Conservation (phyloP, 768 basidiomycete species). For the Tephrocybe sp. region DNA sequence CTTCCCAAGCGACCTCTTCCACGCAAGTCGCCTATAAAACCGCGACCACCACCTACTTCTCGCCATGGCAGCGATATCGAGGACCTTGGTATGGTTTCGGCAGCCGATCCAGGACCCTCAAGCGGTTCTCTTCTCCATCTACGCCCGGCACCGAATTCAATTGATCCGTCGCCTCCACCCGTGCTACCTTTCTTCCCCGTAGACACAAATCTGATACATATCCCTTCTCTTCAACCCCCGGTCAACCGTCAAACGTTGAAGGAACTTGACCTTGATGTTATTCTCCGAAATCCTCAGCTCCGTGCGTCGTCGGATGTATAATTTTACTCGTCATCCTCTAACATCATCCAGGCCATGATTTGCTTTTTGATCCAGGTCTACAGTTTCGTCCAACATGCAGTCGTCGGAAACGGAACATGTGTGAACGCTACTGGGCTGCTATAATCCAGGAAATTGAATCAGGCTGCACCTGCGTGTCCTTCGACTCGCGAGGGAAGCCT, state of each 20-base stretch:
- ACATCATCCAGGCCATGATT: slow-evolving; percentile 66
- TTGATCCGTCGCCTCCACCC: slow-evolving; percentile 27
- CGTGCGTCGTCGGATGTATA: slow-evolving; percentile 54
- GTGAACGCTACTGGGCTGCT: slow-evolving; percentile 85
- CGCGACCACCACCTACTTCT: slow-evolving; percentile 23
- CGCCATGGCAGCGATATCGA: slow-evolving; percentile 40
- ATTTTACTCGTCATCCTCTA: slow-evolving; percentile 13
- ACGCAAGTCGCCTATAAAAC: slow-evolving; percentile 19
- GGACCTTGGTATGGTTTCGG: slow-evolving; percentile 43
- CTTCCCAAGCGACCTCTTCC: slow-evolving; percentile 18
- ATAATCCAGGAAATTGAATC: slow-evolving; percentile 72
- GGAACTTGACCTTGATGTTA: slow-evolving; percentile 82
- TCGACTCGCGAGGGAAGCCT: slow-evolving; percentile 59
- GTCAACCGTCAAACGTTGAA: slow-evolving; percentile 83
- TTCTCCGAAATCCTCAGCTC: slow-evolving; percentile 87
- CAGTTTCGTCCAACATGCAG: slow-evolving; percentile 80
- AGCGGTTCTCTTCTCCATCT: slow-evolving; percentile 40
- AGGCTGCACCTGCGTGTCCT: slow-evolving; percentile 84
- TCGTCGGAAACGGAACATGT: slow-evolving; percentile 65
- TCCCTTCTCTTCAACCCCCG: slow-evolving; percentile 69
- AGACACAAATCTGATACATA: slow-evolving; percentile 47
- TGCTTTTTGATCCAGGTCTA: slow-evolving; percentile 82
- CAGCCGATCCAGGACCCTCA: slow-evolving; percentile 40
- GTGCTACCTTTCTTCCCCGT: slow-evolving; percentile 33
- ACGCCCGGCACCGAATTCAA: slow-evolving; percentile 24